Evolutionary conservation across 2,329 filamentous ascomycete genomes (phyloP), one percentile per base, ranked within the genome.

Genomic region (Diaporthe humulicola): DNA sequence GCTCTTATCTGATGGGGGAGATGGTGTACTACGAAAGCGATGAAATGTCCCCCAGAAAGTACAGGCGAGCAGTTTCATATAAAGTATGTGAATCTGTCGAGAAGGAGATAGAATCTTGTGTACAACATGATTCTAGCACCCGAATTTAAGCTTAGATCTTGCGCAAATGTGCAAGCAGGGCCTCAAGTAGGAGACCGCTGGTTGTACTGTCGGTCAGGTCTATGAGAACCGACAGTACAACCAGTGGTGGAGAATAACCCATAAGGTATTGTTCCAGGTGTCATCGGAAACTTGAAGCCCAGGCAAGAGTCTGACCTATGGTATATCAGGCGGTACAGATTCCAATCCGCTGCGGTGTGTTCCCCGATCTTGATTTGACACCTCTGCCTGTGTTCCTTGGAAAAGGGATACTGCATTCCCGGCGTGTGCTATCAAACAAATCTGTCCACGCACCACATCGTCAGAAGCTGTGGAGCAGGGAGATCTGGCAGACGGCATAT

Each of bases 361-460:
- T 30, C 33, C 67, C 56, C 25, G 52, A 30, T 61, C n/a, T 54
- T 28, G 19, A 45, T n/a, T 54, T 57, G 15, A 52, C 33, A 42
- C 8, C 38, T 58, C 38, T 73, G 8, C 17, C 33, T 61, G 54
- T 61, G 72, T 61, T 12, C 33, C 64, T 30, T 17, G 57, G 48
- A 42, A 33, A 42, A 66, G 45, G 73, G 48, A 71, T 22, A 17
- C 36, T 71, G 58, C 61, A 71, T 74, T 54, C 40, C 58, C 30
- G 45, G 9, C 8, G 25, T 71, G 73, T 74, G 58, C 58, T 71
- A 74, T 74, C 73, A 74, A 74, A 74, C 73, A 71, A 71, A 15
- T 33, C 22, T 19, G 19, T 40, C 15, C 45, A 28, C 33, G 45
- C 38, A 54, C 36, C 58, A 42, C 22, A 45, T 25, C 17, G 19